phyloP scores from a whole-genome alignment of 179 eudicot genomes.

The Pouteria campechiana region DNA sequence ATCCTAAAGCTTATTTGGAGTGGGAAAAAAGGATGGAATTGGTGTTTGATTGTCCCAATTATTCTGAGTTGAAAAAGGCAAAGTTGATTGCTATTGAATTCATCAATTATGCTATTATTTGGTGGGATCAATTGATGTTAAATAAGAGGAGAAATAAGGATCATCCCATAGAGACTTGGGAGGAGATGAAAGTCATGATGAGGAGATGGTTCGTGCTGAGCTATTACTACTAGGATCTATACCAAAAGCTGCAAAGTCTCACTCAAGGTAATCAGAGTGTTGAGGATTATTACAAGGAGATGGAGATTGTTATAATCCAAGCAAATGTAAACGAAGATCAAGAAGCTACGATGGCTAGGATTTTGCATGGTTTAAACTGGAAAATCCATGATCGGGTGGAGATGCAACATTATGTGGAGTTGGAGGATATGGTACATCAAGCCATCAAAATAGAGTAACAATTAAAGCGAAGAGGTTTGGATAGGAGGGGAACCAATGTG shows the following conservation, averaged over 20 bases:
- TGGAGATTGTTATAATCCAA: too few species aligned
- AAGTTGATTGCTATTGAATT: neutral
- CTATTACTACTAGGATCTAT: neutral
- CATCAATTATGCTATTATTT: neutral
- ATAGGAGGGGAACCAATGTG: neutral
- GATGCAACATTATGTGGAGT: constrained; percentile 3
- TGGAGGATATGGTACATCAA: neutral
- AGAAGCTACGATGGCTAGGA: constrained; percentile 5
- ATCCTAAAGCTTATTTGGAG: too few species aligned
- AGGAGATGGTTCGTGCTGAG: neutral
- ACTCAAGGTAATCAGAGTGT: too few species aligned
- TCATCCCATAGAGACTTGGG: neutral
- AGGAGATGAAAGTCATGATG: too few species aligned
- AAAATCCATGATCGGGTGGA: constrained; percentile 2
- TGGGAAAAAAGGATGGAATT: too few species aligned
- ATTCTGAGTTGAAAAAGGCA: neutral
- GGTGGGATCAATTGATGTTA: neutral
- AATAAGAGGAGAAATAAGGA: neutral
- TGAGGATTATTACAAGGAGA: too few species aligned
- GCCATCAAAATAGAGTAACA: constrained; percentile 3
- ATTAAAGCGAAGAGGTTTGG: neutral
- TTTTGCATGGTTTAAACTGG: neutral
- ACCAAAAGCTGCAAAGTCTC: neutral
- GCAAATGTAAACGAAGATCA: constrained; percentile 4
- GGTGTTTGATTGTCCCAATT: too few species aligned